Evolutionary conservation across 495 filamentous ascomycete genomes (phyloP).

Genomic region (Penicillium egyptiacum): DNA sequence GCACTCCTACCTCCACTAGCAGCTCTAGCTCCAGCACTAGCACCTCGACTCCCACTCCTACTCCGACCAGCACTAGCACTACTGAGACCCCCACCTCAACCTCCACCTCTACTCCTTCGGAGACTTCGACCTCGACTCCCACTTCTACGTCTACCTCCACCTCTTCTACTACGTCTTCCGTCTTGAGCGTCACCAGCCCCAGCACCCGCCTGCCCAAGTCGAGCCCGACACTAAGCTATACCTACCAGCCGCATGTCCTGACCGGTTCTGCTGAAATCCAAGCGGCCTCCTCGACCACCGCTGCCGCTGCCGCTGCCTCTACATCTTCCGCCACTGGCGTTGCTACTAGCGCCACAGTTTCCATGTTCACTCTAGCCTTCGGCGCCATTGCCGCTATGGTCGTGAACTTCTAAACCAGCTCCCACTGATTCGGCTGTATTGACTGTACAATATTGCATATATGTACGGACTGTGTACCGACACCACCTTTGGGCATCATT

Average conservation of each 20-base stretch:
- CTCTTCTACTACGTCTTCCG: constrained; percentile 25
- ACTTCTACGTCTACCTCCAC: constrained; percentile 18
- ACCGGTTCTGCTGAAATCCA: constrained; percentile 12
- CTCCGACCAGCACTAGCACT: constrained; percentile 24
- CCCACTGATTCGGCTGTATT: constrained; percentile 1
- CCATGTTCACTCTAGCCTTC: constrained; percentile 30
- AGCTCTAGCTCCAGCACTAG: constrained; percentile 27
- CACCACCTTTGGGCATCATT: constrained; percentile 5
- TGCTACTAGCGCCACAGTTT: constrained; percentile 26
- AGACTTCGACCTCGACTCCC: constrained; percentile 23
- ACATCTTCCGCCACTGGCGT: constrained; percentile 17
- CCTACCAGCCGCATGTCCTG: constrained; percentile 12
- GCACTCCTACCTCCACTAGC: constrained; percentile 21
- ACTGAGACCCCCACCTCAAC: constrained; percentile 28
- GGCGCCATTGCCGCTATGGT: constrained; percentile 33
- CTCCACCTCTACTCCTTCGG: constrained; percentile 21
- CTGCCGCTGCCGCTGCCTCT: constrained; percentile 17
- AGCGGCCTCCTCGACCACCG: constrained; percentile 12
- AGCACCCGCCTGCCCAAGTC: constrained; percentile 32
- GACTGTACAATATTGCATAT: constrained; percentile 6
- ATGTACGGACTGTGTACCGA: constrained; percentile 17
- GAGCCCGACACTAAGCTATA: constrained; percentile 11
- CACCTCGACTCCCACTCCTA: constrained; percentile 25
- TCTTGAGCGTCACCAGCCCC: constrained; percentile 38
- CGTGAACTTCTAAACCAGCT: constrained; percentile 24